Conservation (phyloP, 257 asterid genomes). For the Echium plantagineum region DNA sequence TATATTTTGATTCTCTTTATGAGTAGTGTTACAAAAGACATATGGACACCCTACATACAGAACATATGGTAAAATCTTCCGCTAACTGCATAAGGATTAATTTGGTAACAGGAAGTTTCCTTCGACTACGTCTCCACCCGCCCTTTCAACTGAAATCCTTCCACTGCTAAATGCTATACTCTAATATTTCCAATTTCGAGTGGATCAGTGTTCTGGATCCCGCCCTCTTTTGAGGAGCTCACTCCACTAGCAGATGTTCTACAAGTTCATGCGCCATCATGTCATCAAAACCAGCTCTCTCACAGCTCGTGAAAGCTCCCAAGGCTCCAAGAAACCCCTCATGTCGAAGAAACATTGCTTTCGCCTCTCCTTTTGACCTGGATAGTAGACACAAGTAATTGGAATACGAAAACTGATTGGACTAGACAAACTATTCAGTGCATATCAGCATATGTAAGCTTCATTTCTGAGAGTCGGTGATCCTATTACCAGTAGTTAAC, state of each 20-base stretch:
- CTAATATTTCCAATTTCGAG: constrained; percentile 34
- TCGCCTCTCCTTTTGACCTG: constrained; percentile 91
- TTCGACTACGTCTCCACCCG: no score
- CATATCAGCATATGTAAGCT: background rate
- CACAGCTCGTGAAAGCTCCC: constrained; percentile 59
- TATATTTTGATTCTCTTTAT: no score
- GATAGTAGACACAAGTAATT: constrained; percentile 1
- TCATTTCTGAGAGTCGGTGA: background rate
- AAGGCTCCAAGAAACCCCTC: constrained; percentile 88
- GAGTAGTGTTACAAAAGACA: no score
- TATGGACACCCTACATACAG: no score
- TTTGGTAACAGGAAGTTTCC: no score
- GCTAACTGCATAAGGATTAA: no score
- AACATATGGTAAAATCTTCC: no score
- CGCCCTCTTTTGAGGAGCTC: constrained; percentile 18
- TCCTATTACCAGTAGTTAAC: constrained; percentile 72
- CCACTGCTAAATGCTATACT: constrained; percentile 29
- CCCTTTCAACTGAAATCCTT: no score
- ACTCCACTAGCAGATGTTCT: constrained; percentile 16
- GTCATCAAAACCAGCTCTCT: constrained; percentile 32
- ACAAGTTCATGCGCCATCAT: constrained; percentile 14
- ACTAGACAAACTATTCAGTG: no score
- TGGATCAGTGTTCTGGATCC: constrained; percentile 26
- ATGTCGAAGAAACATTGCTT: constrained; percentile 70
- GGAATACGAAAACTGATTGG: background rate